phyloP scores from a whole-genome alignment of 2,329 filamentous ascomycete genomes.

The Daldinia sp. region DNA sequence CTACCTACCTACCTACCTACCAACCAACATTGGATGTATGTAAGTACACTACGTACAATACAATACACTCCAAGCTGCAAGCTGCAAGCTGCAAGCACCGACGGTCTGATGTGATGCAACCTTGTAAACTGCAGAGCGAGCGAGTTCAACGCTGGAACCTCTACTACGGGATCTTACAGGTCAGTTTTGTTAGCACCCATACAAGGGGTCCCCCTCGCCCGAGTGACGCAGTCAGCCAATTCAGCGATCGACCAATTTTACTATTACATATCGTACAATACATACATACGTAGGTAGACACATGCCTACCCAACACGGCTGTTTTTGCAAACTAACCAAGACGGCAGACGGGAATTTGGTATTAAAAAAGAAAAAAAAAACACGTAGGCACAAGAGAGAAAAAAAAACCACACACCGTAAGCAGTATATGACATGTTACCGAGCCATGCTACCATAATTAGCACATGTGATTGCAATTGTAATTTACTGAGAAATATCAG shows the following conservation, averaged over 20 bases:
- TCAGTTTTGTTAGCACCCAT: constrained; percentile 32
- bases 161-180: constrained; percentile 39
- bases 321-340: constrained; percentile 24
- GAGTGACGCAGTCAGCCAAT: constrained; percentile 41
- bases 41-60: too few species aligned
- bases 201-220: constrained; percentile 33
- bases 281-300: not conserved
- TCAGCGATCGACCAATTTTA: constrained; percentile 34
- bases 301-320: constrained; percentile 7
- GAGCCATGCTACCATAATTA: constrained; percentile 18
- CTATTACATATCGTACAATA: not conserved
- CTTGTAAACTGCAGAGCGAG: constrained; percentile 29
- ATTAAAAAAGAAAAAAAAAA: constrained; percentile 22
- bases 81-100: constrained; percentile 21
- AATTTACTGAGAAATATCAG: constrained; percentile 7
- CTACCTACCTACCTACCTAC: too few species aligned
- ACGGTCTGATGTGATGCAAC: constrained; percentile 33
- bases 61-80: too few species aligned
- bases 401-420: constrained; percentile 20
- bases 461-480: constrained; percentile 20
- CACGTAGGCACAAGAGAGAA: constrained; percentile 15
- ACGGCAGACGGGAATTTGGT: constrained; percentile 1
- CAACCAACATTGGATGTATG: not conserved
- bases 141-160: constrained; percentile 33
- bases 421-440: constrained; percentile 27